phyloP scores from a whole-genome alignment of 495 filamentous ascomycete genomes.

The Penicillium atrosanguineum region DNA sequence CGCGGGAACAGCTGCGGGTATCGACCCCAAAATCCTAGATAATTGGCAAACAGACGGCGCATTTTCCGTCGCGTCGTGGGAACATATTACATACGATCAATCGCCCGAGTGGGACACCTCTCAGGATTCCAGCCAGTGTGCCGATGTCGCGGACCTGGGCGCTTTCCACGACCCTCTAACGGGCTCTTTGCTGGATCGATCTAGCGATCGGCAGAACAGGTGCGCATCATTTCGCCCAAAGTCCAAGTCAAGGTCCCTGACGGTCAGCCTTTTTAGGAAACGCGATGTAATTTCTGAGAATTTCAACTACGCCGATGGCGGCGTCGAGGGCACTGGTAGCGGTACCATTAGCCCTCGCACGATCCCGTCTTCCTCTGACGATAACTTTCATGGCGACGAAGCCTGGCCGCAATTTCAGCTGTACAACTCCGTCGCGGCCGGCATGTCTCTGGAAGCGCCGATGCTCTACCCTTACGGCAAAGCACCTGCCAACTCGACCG shows the following conservation, averaged over 20 bases:
- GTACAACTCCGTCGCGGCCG: slow-evolving; percentile 34
- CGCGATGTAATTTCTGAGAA: slow-evolving; percentile 33
- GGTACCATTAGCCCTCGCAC: slow-evolving; percentile 44
- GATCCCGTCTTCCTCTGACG: slow-evolving; percentile 43
- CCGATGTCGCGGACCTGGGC: slow-evolving; percentile 38
- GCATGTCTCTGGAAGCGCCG: slow-evolving; percentile 36
- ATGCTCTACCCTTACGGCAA: slow-evolving; percentile 43
- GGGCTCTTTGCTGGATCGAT: slow-evolving; percentile 25
- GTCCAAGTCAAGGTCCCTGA: slow-evolving; percentile 6
- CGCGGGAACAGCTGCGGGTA: slow-evolving; percentile 43
- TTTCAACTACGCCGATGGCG: slow-evolving; percentile 31
- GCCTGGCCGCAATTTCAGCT: slow-evolving; percentile 44
- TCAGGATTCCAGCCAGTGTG: slow-evolving; percentile 44
- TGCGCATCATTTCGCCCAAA: slow-evolving; percentile 13
- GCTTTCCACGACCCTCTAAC: slow-evolving; percentile 32
- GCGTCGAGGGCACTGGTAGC: slow-evolving; percentile 36
- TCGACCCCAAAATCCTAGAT: slow-evolving; percentile 50
- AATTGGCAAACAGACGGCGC: slow-evolving; percentile 42
- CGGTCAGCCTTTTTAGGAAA: slow-evolving; percentile 22
- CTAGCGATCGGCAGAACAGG: slow-evolving; percentile 27
- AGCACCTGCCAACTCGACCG: slow-evolving; percentile 22
- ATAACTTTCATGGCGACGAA: slow-evolving; percentile 44
- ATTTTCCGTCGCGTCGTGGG: slow-evolving; percentile 42
- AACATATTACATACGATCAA: slow-evolving; percentile 40
- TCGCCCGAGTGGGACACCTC: slow-evolving; percentile 45